Evolutionary conservation across 1,284 basidiomycete genomes (phyloP).

Genomic region (Wolfiporia cocos): DNA sequence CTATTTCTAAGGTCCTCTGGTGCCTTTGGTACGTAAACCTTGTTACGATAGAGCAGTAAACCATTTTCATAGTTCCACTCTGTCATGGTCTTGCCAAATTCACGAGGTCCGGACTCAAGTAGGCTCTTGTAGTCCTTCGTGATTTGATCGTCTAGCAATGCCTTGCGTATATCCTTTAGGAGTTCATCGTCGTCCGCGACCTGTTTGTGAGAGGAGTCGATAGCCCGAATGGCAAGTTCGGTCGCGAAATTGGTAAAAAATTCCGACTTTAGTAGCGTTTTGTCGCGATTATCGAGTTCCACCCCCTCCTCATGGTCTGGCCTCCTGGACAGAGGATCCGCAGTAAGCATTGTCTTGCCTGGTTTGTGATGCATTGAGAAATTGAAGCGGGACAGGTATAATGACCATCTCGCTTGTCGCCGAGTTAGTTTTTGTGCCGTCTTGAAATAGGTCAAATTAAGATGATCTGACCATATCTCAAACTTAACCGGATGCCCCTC

Average conservation of each 20-base stretch:
- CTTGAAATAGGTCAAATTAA: constrained; percentile 30
- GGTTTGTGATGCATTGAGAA: constrained; percentile 28
- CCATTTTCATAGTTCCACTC: constrained; percentile 9
- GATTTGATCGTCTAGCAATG: not conserved
- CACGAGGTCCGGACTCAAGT: not conserved
- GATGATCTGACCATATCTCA: constrained; percentile 33
- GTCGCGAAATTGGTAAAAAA: too few species aligned
- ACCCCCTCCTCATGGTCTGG: constrained; percentile 11
- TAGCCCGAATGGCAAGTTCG: not conserved
- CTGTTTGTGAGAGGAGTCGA: not conserved
- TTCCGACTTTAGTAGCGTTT: constrained; percentile 8
- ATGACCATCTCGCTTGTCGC: constrained; percentile 30
- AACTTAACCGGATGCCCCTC: constrained; percentile 25
- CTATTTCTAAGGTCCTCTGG: constrained; percentile 14
- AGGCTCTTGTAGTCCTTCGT: not conserved
- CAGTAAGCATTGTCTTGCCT: constrained; percentile 15
- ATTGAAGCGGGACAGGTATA: constrained; percentile 30
- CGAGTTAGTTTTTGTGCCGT: constrained; percentile 29
- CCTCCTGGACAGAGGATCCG: constrained; percentile 8
- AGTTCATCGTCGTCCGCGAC: not conserved
- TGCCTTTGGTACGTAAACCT: constrained; percentile 22
- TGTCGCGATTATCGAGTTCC: constrained; percentile 6
- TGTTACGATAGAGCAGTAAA: constrained; percentile 24
- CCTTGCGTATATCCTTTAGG: not conserved
- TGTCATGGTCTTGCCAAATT: not conserved